Base-by-base conservation (phyloP, 202 grass and related monocot genomes). In the Carex sylvatica region DNA sequence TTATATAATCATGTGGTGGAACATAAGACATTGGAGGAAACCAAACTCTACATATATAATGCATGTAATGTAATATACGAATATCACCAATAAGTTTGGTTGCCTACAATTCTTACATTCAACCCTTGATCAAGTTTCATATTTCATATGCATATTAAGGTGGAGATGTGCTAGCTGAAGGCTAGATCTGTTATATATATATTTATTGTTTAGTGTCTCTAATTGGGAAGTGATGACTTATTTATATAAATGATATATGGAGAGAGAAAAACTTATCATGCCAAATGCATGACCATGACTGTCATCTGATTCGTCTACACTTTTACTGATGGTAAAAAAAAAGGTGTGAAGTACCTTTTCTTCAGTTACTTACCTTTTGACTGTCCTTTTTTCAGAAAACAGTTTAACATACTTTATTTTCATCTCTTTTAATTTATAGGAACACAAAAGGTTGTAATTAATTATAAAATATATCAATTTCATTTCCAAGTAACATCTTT, bases 61-160 rank as follows among this genome's bases (percentile, higher is more conserved):
- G n/a, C n/a, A 35, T 33, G 60, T 82, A 33, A 55, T 54, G 19
- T 51, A 61, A 49, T 49, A 12, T 49, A 49, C 10, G 0, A 49
- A 22, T 31, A 61, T 63, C 6, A 40, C 12, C 4, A 63, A n/a
- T 80, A 55, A 83, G 71, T 87, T 93, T 91, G 82, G 47, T 70
- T 83, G 64, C 70, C 53, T 83, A 78, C 86, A 93, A 86, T 56
- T 54, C 84, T 93, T 83, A 84, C 79, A 87, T 84, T 85, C 64
- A 55, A 66, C 53, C 46, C 38, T 69, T 64, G 80, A 36, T 82
- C 64, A 82, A 69, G 47, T 46, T 31, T 52, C 16, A 49, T 68
- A 31, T 23, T 46, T 19, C 30, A 33, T 33, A 13, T 33, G 38
- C 36, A 70, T 20, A 46, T 31, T 44, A 40, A 8, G 66, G 36